Evolutionary conservation across 495 filamentous ascomycete species (phyloP).

Genomic region (Eremomyces bilateralis): DNA sequence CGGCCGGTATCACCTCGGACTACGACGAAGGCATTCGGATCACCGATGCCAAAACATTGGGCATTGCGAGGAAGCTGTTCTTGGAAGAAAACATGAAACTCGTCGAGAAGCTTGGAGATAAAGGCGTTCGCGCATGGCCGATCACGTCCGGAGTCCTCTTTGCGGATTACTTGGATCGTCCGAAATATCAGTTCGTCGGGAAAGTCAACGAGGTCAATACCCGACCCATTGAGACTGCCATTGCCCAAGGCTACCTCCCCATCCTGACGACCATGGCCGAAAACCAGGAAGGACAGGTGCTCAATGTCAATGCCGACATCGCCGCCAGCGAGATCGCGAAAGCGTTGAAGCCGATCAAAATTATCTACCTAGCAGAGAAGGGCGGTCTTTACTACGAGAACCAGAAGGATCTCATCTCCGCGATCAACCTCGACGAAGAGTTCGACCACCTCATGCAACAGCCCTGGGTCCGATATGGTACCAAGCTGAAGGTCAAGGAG

Average conservation of each 20-base stretch:
- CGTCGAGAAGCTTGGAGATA: constrained; percentile 73
- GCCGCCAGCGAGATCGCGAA: constrained; percentile 84
- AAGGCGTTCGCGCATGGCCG: constrained; percentile 78
- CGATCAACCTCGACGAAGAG: constrained; percentile 95
- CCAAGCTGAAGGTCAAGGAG: constrained; percentile 94
- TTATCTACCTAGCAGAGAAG: constrained; percentile 95
- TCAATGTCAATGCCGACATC: constrained; percentile 97
- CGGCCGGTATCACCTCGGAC: constrained; percentile 81
- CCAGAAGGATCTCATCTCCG: constrained; percentile 85
- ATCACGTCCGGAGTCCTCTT: constrained; percentile 86
- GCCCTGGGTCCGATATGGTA: constrained; percentile 91
- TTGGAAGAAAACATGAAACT: constrained; percentile 91
- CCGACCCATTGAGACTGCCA: constrained; percentile 73
- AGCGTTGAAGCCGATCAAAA: constrained; percentile 82
- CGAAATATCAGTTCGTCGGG: constrained; percentile 85
- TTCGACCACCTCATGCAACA: constrained; percentile 88
- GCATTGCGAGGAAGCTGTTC: constrained; percentile 76
- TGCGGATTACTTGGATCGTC: constrained; percentile 84
- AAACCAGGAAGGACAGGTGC: constrained; percentile 73
- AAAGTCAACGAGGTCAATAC: constrained; percentile 92
- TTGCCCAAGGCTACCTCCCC: constrained; percentile 77
- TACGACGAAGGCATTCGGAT: constrained; percentile 94
- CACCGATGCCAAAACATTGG: constrained; percentile 88
- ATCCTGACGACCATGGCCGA: constrained; percentile 96
- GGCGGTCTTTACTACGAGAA: constrained; percentile 89